Percentiles rank a stretch among this genome's conserved stretches.
phyloP scores from a whole-genome alignment of 2,329 filamentous ascomycete genomes.

The Lasiodiplodia citricola region DNA sequence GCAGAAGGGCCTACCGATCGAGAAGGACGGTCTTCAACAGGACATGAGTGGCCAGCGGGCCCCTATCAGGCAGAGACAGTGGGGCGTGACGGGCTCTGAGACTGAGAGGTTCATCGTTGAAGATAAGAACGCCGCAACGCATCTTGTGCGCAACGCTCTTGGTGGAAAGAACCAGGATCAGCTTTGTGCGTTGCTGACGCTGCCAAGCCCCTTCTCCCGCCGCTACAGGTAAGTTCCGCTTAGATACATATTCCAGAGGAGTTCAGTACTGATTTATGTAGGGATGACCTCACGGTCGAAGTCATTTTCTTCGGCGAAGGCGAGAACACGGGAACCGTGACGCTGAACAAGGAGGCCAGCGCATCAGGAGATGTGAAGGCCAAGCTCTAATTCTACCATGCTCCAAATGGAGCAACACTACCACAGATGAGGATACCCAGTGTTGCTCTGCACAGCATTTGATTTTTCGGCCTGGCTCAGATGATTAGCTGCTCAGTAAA shows the following conservation, averaged over 20 bases:
- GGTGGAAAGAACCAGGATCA: conserved; percentile 94
- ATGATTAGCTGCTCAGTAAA: neutral
- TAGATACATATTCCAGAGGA: neutral
- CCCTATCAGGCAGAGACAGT: conserved; percentile 88
- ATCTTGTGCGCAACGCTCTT: conserved; percentile 92
- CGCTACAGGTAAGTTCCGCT: conserved; percentile 75
- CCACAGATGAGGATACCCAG: conserved; percentile 22
- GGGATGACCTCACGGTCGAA: conserved; percentile 94
- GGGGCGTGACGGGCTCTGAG: conserved; percentile 77
- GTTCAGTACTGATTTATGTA: conserved; percentile 46
- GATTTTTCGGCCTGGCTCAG: neutral
- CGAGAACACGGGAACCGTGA: conserved; percentile 75
- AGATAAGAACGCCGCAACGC: conserved; percentile 95
- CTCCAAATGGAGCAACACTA: conserved; percentile 4
- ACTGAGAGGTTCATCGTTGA: conserved; percentile 88
- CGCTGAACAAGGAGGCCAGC: conserved; percentile 85
- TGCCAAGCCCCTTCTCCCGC: conserved; percentile 88
- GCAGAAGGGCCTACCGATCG: conserved; percentile 73
- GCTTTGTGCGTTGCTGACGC: conserved; percentile 86
- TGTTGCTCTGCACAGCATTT: conserved; percentile 10
- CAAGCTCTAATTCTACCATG: conserved; percentile 13
- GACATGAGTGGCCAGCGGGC: conserved; percentile 74
- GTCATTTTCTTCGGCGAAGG: conserved; percentile 97
- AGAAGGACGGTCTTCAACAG: conserved; percentile 60
- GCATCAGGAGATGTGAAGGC: conserved; percentile 46